phyloP scores from a whole-genome alignment of 169 alveolate genomes.

The Toxoplasma gondii region DNA sequence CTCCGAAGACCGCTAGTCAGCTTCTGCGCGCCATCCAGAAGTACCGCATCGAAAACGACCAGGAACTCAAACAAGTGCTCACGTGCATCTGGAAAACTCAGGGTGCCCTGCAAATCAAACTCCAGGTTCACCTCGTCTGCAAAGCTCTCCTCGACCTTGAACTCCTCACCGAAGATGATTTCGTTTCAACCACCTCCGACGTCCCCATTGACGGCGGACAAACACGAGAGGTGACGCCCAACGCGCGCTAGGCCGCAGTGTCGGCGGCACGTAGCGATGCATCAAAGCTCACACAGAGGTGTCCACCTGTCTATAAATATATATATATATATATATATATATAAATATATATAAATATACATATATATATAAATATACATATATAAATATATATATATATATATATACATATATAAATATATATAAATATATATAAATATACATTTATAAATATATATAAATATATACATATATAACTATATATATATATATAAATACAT shows the following conservation, averaged over 20 bases:
- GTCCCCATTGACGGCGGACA: slow-evolving; percentile 68
- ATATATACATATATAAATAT: too few relatives aligned
- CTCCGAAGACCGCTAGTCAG: slow-evolving; percentile 76
- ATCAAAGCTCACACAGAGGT: neutral
- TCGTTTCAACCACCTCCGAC: slow-evolving; percentile 64
- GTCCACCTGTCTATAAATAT: neutral
- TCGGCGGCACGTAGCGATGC: neutral
- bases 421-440: too few relatives aligned
- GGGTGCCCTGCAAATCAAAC: slow-evolving; percentile 71
- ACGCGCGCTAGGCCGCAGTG: neutral
- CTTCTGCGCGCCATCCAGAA: slow-evolving; percentile 69
- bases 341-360: too few relatives aligned
- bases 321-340: too few relatives aligned
- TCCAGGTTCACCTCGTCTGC: slow-evolving; percentile 72
- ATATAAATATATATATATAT: too few relatives aligned
- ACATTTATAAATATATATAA: too few relatives aligned
- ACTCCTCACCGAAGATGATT: slow-evolving; percentile 62
- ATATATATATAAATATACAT: too few relatives aligned
- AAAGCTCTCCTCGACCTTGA: slow-evolving; percentile 69
- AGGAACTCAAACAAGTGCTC: slow-evolving; percentile 66
- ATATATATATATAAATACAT: too few relatives aligned
- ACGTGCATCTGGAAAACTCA: slow-evolving; percentile 68
- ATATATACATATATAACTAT: too few relatives aligned
- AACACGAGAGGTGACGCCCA: slow-evolving; percentile 37
- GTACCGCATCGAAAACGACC: slow-evolving; percentile 69